phyloP scores from a whole-genome alignment of 176 grass and related monocot genomes.

The Raddia distichophylla region DNA sequence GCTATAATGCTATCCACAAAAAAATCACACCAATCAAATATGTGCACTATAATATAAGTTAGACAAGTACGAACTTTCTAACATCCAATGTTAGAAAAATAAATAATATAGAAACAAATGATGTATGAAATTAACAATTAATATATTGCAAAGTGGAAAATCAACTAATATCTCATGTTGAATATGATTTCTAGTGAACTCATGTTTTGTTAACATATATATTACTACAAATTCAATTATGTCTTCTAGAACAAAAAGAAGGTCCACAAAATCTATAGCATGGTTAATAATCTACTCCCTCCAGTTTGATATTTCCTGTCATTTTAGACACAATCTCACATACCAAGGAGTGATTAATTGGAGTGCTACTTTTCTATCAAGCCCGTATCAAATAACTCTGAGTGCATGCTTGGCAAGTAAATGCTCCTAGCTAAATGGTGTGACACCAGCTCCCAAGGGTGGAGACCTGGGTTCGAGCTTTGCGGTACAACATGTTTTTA shows the following conservation, averaged over 20 bases:
- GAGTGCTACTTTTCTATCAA: no score
- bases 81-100: background rate
- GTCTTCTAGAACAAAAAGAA: no score
- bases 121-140: background rate
- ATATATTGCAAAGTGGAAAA: background rate
- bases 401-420: no score
- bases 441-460: no score
- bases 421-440: no score
- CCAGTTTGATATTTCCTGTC: no score
- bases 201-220: background rate
- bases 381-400: no score
- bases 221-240: background rate
- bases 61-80: background rate
- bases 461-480: no score
- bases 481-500: no score
- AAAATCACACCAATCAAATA: background rate
- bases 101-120: background rate
- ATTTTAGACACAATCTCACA: no score
- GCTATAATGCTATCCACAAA: slow-evolving; percentile 15
- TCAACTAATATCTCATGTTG: background rate
- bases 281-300: no score
- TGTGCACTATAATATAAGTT: background rate
- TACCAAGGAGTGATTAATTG: no score
- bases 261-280: background rate
- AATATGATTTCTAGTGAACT: background rate